These are phyloP conservation scores for Lomentospora prolificans DNA, from an alignment of 2,329 filamentous ascomycete genomes.

Conservation along the genomic window DNA sequence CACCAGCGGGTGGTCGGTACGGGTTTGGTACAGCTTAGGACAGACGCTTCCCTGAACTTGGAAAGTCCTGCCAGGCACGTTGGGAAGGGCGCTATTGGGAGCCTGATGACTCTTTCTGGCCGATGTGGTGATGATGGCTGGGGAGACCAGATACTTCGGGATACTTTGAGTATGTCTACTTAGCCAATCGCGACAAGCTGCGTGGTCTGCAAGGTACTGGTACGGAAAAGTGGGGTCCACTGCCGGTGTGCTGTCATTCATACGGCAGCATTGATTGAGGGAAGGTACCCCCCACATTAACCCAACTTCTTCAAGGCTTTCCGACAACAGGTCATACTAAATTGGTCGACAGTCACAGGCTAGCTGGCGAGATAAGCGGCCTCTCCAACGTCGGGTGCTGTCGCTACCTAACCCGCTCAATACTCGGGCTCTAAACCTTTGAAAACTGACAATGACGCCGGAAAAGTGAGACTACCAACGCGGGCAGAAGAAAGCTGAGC, in stretches of 20 bases:
- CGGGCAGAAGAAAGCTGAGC: neutral
- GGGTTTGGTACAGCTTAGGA: neutral
- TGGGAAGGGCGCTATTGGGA: neutral
- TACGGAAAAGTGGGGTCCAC: conserved; percentile 1
- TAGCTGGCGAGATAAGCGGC: neutral
- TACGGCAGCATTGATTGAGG: neutral
- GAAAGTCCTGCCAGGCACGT: neutral
- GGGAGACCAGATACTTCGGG: neutral
- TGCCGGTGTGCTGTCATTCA: conserved; percentile 6
- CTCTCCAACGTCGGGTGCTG: neutral
- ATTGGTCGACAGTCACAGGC: neutral
- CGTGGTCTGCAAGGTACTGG: conserved; percentile 2
- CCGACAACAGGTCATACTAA: neutral
- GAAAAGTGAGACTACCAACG: too few relatives aligned
- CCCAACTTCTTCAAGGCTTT: too few relatives aligned
- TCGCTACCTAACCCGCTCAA: neutral
- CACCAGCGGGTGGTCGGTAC: neutral
- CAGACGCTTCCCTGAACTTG: neutral
- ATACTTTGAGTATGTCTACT: neutral
- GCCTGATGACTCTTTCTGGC: conserved; percentile 3
- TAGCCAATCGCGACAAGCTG: neutral
- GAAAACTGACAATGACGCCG: too few relatives aligned
- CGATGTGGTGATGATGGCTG: neutral
- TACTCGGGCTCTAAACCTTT: neutral
- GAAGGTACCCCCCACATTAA: neutral